Conservation (phyloP, 2,329 filamentous ascomycete genomes). For the Phaeosphaeriaceae sp. region DNA sequence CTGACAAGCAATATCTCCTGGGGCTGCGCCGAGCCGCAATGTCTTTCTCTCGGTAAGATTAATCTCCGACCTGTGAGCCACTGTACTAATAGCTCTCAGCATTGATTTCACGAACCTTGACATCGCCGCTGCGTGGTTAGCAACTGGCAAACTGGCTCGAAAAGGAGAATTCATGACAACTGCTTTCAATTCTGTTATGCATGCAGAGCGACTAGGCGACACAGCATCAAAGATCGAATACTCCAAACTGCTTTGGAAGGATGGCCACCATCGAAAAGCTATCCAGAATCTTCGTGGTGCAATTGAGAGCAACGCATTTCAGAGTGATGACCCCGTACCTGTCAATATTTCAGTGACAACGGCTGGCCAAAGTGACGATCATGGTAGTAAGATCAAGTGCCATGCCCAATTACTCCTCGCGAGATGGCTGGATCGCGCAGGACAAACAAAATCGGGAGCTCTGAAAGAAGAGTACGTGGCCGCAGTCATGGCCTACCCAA, state of each 20-base stretch:
- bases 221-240: constrained; percentile 93
- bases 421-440: constrained; percentile 96
- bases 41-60: constrained; percentile 72
- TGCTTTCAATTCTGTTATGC: constrained; percentile 91
- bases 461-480: constrained; percentile 77
- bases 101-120: constrained; percentile 72
- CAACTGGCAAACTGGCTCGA: constrained; percentile 82
- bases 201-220: constrained; percentile 84
- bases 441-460: constrained; percentile 84
- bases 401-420: constrained; percentile 87
- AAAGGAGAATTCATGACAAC: constrained; percentile 85
- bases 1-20: constrained; percentile 92
- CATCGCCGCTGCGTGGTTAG: constrained; percentile 84
- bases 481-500: constrained; percentile 71
- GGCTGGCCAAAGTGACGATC: constrained; percentile 45
- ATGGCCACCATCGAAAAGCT: constrained; percentile 91
- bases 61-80: not conserved
- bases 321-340: constrained; percentile 51
- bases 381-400: constrained; percentile 69
- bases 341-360: constrained; percentile 47
- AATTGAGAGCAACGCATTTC: constrained; percentile 81
- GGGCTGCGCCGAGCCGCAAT: constrained; percentile 86
- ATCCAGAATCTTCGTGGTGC: constrained; percentile 90
- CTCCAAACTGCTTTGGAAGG: constrained; percentile 89
- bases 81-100: constrained; percentile 35